Base-by-base conservation (phyloP, 441 rosid genomes). In the Gossypium gossypioides region DNA sequence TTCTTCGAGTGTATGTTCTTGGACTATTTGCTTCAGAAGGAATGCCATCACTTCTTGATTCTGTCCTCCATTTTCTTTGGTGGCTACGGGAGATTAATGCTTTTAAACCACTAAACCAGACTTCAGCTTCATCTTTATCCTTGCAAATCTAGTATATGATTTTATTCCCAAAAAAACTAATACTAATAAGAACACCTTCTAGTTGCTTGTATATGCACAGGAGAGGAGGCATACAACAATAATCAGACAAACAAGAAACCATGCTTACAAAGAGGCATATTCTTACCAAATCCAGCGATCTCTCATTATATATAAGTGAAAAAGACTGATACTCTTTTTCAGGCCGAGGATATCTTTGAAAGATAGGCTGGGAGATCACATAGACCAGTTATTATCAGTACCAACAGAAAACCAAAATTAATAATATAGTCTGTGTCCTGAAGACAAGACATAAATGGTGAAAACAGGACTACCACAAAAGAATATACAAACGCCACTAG, bases 71-170 rank as follows among this genome's bases (percentile, higher is more conserved):
- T 76, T 81, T 94, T 64, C 89, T 80, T 25, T 86, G 88, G 80
- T 88, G 92, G 75, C 87, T 71, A 55, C 93, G 91, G 18, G 96
- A 87, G 77, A 94, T 81, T 71, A 94, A 83, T 75, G 99, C 88
- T 89, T 92, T 94, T 71, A 94, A 87, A 80, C 97, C 99, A 81
- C 91, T 92, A 86, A 94, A 90, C 99, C 97, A 94, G 75, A 85
- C 91, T 87, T 93, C 97, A 54, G 98, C 96, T 84, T 93, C 98
- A 81, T 91, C 96, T 85, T 93, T 93, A 80, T 93, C 97, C 79
- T 93, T 93, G 86, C 98, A 93, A 42, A 87, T 87, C 97, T 87
- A 84, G 74, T 56, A 77, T 69, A 72, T 15, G 77, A 74, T 61
- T 57, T 65, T 50, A 59, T 60, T 29, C 79, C 62, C 64, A 64